Base-by-base conservation (phyloP, 2,329 filamentous ascomycete species). In the Calcarisporium arbuscula region DNA sequence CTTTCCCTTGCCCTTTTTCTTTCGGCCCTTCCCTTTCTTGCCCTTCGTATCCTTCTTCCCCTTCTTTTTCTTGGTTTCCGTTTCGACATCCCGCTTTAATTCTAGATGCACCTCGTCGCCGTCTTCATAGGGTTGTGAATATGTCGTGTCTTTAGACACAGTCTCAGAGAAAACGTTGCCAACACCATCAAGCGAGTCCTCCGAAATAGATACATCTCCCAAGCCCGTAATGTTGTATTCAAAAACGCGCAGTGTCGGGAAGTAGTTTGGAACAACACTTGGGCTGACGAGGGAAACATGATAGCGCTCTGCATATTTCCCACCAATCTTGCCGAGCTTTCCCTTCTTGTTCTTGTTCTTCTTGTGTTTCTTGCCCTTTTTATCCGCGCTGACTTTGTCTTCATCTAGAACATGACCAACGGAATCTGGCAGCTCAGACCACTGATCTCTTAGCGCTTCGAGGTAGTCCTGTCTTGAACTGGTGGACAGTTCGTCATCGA, bases 231-330 rank as follows among this genome's bases (percentile, higher is more conserved):
- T 86, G 55, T 98, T 96, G 67, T 96, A 98, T 52, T 95, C 86
- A 44, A 90, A 69, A n/a, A 98, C 73, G n/a, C 89, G 77, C 20
- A 95, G 61, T 1, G 85, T 88, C 1, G 90, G 92, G 45, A 89
- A 92, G 58, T 87, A 94, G 53, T 92, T 95, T 6, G 90, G 92
- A 8, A 96, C 85, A 23, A 98, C 68, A 53, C 89, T 96, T 1
- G 90, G 85, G 30, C 82, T 77, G 36, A 96, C 81, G 18, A 92
- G 66, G 1, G 85, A 81, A 6, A 94, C 60, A 34, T 88, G 82
- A 56, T 87, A 98, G 34, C 88, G 76, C 60, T 98, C 88, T 4
- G 80, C 88, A 63, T 78, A 94, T 42, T 75, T 73, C 5, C 89
- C 89, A 15, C 85, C 87, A 42, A 94, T 80, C 42, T 68, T 66